These are phyloP conservation scores for Fusarium duplospermum DNA, from an alignment of 2,329 filamentous ascomycete species.

Conservation along the genomic window DNA sequence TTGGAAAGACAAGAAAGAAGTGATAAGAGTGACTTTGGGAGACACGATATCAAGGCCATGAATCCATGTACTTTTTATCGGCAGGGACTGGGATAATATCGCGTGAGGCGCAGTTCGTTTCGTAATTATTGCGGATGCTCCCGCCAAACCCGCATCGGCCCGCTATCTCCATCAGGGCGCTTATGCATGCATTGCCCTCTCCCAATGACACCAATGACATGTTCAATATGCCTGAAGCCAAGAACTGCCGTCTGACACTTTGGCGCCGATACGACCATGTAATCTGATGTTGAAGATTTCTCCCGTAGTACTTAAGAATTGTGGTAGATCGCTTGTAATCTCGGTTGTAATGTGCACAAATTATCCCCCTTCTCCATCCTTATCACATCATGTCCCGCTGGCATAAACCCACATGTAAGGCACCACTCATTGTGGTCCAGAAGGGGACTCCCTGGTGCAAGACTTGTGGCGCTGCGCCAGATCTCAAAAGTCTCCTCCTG, in stretches of 20 bases:
- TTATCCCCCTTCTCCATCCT: background rate
- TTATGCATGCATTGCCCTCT: background rate
- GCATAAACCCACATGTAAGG: background rate
- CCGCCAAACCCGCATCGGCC: background rate
- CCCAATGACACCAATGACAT: background rate
- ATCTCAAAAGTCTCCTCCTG: background rate
- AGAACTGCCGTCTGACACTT: background rate
- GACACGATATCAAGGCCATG: rapidly evolving
- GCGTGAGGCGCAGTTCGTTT: background rate
- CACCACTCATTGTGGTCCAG: background rate
- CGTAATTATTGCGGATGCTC: background rate
- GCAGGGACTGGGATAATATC: background rate
- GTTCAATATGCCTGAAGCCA: background rate
- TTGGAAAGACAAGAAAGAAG: background rate
- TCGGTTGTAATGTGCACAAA: background rate
- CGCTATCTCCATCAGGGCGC: background rate
- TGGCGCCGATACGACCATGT: background rate
- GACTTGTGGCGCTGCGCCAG: background rate
- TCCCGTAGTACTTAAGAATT: background rate
- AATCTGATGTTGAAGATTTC: background rate
- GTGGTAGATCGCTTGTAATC: background rate
- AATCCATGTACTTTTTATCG: background rate
- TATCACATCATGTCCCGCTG: background rate
- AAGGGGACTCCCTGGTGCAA: background rate
- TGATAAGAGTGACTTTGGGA: background rate